phyloP scores from a whole-genome alignment of 2,329 filamentous ascomycete genomes.

The Cercospora zeina region DNA sequence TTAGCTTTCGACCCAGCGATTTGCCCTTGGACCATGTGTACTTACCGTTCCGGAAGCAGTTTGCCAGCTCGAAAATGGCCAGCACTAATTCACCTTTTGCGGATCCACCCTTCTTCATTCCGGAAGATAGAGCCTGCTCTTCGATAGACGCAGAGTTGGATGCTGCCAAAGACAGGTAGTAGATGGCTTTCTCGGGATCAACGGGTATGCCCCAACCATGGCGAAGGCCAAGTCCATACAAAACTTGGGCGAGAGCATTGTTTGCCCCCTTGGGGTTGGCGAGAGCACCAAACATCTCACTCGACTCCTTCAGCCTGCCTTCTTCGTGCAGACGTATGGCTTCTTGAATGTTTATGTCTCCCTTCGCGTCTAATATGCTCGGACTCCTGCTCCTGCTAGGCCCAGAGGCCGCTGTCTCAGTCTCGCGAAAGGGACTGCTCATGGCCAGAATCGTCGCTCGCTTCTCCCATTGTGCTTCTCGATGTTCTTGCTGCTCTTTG shows the following conservation, averaged over 20 bases:
- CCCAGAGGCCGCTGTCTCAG: slow-evolving; percentile 10
- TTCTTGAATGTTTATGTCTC: slow-evolving; percentile 74
- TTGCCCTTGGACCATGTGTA: background rate
- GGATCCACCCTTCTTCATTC: slow-evolving; percentile 87
- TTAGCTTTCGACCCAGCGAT: background rate
- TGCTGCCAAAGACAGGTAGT: slow-evolving; percentile 83
- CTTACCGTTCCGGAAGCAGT: slow-evolving; percentile 77
- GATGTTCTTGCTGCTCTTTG: slow-evolving; percentile 47
- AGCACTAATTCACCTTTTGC: slow-evolving; percentile 96
- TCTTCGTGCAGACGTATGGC: slow-evolving; percentile 92
- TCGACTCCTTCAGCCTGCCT: slow-evolving; percentile 75
- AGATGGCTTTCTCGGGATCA: slow-evolving; percentile 71
- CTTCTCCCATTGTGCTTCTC: slow-evolving; percentile 85
- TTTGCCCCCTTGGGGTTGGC: slow-evolving; percentile 83
- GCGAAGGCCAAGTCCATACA: slow-evolving; percentile 90
- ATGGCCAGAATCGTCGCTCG: slow-evolving; percentile 82
- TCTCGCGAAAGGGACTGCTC: slow-evolving; percentile 48
- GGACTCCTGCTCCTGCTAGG: slow-evolving; percentile 36
- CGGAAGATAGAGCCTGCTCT: slow-evolving; percentile 77
- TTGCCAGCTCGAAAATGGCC: slow-evolving; percentile 91
- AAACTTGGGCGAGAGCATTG: slow-evolving; percentile 90
- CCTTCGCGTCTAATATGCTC: slow-evolving; percentile 42
- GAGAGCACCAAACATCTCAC: slow-evolving; percentile 78
- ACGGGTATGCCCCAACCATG: slow-evolving; percentile 89
- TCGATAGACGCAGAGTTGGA: slow-evolving; percentile 88